Conservation (phyloP, 192 early-diverging fungal genomes). For the Diversispora eburnea region DNA sequence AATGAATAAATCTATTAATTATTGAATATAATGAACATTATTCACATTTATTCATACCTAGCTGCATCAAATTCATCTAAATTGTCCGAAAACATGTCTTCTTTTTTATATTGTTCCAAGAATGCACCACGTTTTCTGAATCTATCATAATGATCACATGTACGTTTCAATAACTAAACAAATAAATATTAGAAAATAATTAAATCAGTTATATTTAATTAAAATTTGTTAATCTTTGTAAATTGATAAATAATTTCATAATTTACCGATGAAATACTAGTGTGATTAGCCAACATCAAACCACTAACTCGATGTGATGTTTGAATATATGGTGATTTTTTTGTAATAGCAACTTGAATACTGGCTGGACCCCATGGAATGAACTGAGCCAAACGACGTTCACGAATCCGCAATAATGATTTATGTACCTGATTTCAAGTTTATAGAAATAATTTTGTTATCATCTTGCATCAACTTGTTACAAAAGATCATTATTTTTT, state of each 20-base stretch:
- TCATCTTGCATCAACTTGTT: background rate
- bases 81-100: conserved; percentile 72
- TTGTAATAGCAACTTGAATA: conserved; percentile 95
- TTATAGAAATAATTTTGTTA: background rate
- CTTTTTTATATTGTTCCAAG: conserved; percentile 88
- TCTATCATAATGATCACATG: conserved; percentile 89
- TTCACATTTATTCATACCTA: conserved; percentile 31
- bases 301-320: conserved; percentile 93
- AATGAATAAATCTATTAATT: background rate
- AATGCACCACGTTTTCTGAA: conserved; percentile 95
- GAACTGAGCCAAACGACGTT: conserved; percentile 90
- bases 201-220: conserved; percentile 22
- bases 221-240: conserved; percentile 25
- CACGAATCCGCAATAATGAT: conserved; percentile 90
- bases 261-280: conserved; percentile 78
- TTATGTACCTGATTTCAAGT: conserved; percentile 81
- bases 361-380: conserved; percentile 99
- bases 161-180: conserved; percentile 80
- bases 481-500: background rate
- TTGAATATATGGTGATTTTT: conserved; percentile 89
- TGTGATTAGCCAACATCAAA: conserved; percentile 98
- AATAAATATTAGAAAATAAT: conserved; percentile 12
- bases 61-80: conserved; percentile 93
- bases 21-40: too few relatives aligned
- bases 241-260: too few relatives aligned